Percentiles rank a stretch among this genome's conserved stretches.
These are phyloP conservation scores for Polymyxa betae DNA, from an alignment of 208 protist genomes.

Conservation along the genomic window DNA sequence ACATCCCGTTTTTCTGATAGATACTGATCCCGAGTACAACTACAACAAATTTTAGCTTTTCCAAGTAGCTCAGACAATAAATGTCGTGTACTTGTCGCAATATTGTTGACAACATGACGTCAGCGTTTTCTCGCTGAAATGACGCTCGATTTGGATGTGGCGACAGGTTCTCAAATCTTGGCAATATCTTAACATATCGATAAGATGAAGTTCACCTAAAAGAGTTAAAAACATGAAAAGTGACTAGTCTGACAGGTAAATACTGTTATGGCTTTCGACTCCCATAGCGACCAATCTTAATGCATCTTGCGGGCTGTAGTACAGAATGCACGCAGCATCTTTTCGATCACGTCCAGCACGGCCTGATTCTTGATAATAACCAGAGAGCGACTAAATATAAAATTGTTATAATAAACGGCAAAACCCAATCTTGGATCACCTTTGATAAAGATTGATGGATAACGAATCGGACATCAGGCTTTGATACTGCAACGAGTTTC, in stretches of 20 bases:
- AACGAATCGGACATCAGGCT: conserved; percentile 37
- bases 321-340: background rate
- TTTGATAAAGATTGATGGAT: conserved; percentile 32
- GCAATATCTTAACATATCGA: conserved; percentile 27
- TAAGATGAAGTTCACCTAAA: conserved; percentile 10
- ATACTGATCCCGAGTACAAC: background rate
- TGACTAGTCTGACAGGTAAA: background rate
- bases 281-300: background rate
- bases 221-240: background rate
- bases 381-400: conserved; percentile 5
- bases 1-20: background rate
- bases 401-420: background rate
- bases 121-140: background rate
- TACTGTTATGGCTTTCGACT: background rate
- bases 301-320: conserved; percentile 15
- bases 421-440: background rate
- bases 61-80: background rate
- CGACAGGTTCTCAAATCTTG: background rate
- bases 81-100: conserved; percentile 31
- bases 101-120: background rate
- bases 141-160: background rate
- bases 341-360: background rate
- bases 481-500: background rate
- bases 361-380: conserved; percentile 42
- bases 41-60: background rate